Base-by-base conservation (phyloP, 805 yeast species). In the Clavispora santaluciae region DNA sequence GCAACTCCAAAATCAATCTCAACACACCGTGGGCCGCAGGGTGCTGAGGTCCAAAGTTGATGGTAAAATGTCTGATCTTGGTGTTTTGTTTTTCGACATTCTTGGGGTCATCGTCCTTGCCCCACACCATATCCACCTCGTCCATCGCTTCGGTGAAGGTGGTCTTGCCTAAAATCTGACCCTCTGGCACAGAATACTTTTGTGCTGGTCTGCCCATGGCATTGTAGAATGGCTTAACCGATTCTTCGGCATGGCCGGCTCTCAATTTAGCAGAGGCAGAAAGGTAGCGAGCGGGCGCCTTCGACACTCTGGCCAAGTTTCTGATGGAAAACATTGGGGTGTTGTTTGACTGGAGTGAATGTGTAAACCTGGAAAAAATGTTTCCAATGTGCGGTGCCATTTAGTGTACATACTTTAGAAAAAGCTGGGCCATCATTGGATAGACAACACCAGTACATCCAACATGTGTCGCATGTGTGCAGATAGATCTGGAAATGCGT, bases 21-120 rank as follows among this genome's bases (percentile, higher is more conserved):
- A 86, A 72, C 65, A 86, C 95, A 52, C 95, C 95, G 70, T 86
- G 95, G 22, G 95, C 95, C 47, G 95, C 95, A 18, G 95, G 95
- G 70, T 86, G 95, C 68, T 86, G 95, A 36, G 95, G 95, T 26
- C 95, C 95, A 60, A 86, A 86, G 67, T 87, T 87, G 60, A 87
- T 81, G 37, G 95, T 86, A 71, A 86, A 87, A 60, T 86, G 95
- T 63, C 95, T 80, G 58, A 86, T 81, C 61, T 85, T 70, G 39
- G 71, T 59, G 54, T 70, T 70, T 54, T 69, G 73, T 44, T 61
- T 70, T 33, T 58, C 70, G 15, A 68, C 67, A 23, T 64, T 56
- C 40, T 56, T 60, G 24, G 74, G 74, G 48, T 66, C 73, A 46
- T 70, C 75, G 43, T 63, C 70, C 38, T 53, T 57, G 35, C 66